Base-by-base conservation (phyloP, 495 filamentous ascomycete species). In the Lentithecium fluviatile region DNA sequence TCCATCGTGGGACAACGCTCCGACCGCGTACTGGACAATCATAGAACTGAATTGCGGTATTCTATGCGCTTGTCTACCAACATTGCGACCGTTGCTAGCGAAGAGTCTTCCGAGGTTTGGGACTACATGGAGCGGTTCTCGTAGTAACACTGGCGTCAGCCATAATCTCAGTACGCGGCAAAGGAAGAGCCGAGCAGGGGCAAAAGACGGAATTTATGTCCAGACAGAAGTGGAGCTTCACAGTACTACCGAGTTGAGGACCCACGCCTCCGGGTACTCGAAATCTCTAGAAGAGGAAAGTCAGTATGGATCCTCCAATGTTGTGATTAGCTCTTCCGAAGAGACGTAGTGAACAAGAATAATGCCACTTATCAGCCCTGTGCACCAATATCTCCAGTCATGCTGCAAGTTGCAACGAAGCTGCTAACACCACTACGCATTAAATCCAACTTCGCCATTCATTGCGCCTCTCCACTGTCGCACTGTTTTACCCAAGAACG, bases 31-130 rank as follows among this genome's bases (percentile, higher is more conserved):
- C 29, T 67, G 64, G 64, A 53, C 59, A 2, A 52, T 56, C 15
- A 53, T 67, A 2, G 64, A 67, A 34, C 47, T 67, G 1, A 67
- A 67, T 26, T 54, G 52, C 29, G 64, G 64, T 11, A 67, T 67
- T 19, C 42, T 67, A 0, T 67, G 64, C 54, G 64, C 64, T 12
- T 67, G 52, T 38, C 47, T 67, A 19, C 64, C 64, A 25, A 62
- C 64, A 6, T 40, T 67, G 26, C 64, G 64, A 4, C 46, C 64
- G 7, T 38, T 67, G 1, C 36, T 67, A 17, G 13, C 32, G 29
- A 59, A 60, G 26, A 7, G 46, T 29, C 13, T 65, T 17, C 62
- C 62, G 7, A 47, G 37, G 21, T 15, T 58, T 17, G 15, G 50
- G n/a, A 40, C 53, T 6, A 57, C 60, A 8, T 12, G 24, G 7